Evolutionary conservation across 805 yeast species (phyloP).

Genomic region (Wickerhamiella occidentalis): DNA sequence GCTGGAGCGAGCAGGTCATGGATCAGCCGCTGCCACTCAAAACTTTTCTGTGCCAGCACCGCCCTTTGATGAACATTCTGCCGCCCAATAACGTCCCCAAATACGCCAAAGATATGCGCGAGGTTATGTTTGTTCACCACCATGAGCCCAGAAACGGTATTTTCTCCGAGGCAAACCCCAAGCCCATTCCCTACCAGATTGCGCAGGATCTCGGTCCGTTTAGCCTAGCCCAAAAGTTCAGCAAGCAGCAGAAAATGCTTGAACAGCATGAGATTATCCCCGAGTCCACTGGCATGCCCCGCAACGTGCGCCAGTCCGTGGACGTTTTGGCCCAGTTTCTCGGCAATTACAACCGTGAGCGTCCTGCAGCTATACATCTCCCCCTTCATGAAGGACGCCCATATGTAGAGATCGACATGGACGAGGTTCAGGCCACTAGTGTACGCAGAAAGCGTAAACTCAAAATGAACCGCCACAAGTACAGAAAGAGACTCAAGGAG

Average conservation of each 20-base stretch:
- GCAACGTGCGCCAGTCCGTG: slow-evolving; percentile 12
- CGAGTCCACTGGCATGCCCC: slow-evolving; percentile 10
- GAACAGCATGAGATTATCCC: background rate
- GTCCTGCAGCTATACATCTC: slow-evolving; percentile 1
- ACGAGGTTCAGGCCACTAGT: slow-evolving; percentile 25
- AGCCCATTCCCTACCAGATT: slow-evolving; percentile 30
- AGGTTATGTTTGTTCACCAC: slow-evolving; percentile 23
- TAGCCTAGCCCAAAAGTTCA: slow-evolving; percentile 7
- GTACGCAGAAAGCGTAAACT: slow-evolving; percentile 52
- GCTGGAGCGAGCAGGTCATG: slow-evolving; percentile 19
- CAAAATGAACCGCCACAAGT: slow-evolving; percentile 96
- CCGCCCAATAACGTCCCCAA: background rate
- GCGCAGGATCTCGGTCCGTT: slow-evolving; percentile 31
- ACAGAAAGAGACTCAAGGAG: slow-evolving; percentile 91
- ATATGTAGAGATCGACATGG: slow-evolving; percentile 8
- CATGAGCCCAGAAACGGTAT: slow-evolving; percentile 11
- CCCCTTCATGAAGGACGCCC: slow-evolving; percentile 10
- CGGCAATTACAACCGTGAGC: slow-evolving; percentile 5
- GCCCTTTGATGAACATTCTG: slow-evolving; percentile 34
- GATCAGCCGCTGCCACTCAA: slow-evolving; percentile 25
- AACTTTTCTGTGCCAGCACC: slow-evolving; percentile 37
- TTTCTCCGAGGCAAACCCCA: slow-evolving; percentile 18
- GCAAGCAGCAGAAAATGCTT: background rate
- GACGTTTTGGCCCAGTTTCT: slow-evolving; percentile 11
- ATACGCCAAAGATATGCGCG: slow-evolving; percentile 13